These are phyloP conservation scores for Calonectria ilicicola DNA, from an alignment of 2,329 filamentous ascomycete species.

Conservation along the genomic window DNA sequence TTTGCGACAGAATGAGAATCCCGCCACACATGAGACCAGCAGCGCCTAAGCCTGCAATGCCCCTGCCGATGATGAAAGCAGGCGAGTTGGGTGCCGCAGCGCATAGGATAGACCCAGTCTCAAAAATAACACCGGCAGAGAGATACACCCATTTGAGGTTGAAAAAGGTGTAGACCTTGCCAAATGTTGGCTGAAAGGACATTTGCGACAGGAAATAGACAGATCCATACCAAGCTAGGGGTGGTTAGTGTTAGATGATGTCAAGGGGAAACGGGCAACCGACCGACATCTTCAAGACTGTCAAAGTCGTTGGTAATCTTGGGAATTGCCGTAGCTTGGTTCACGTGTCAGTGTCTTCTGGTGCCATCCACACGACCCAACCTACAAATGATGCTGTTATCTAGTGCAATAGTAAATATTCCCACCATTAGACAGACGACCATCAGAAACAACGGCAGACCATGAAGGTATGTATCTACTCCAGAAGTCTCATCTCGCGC, in stretches of 20 bases:
- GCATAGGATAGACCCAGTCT: slow-evolving; percentile 43
- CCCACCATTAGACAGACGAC: slow-evolving; percentile 33
- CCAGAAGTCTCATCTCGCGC: neutral
- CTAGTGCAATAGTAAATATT: slow-evolving; percentile 35
- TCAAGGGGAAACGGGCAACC: rapidly evolving
- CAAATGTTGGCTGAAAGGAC: slow-evolving; percentile 44
- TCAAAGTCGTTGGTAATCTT: slow-evolving; percentile 45
- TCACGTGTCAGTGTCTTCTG: neutral
- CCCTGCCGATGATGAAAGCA: slow-evolving; percentile 53
- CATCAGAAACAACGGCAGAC: slow-evolving; percentile 26
- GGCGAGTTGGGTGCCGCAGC: slow-evolving; percentile 45
- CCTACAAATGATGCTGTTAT: slow-evolving; percentile 39
- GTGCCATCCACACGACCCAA: rapidly evolving
- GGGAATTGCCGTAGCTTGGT: slow-evolving; percentile 41
- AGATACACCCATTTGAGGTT: slow-evolving; percentile 48
- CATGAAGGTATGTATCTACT: slow-evolving; percentile 28
- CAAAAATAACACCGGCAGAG: slow-evolving; percentile 37
- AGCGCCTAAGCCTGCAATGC: slow-evolving; percentile 50
- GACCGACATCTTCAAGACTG: slow-evolving; percentile 47
- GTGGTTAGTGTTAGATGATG: neutral
- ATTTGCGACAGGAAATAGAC: slow-evolving; percentile 43
- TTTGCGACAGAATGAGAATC: slow-evolving; percentile 26
- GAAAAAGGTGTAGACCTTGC: slow-evolving; percentile 48
- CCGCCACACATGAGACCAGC: slow-evolving; percentile 31
- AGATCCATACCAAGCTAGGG: slow-evolving; percentile 47